Evolutionary conservation across 2,329 filamentous ascomycete species (phyloP).

Genomic region (Leptographium lundbergii): DNA sequence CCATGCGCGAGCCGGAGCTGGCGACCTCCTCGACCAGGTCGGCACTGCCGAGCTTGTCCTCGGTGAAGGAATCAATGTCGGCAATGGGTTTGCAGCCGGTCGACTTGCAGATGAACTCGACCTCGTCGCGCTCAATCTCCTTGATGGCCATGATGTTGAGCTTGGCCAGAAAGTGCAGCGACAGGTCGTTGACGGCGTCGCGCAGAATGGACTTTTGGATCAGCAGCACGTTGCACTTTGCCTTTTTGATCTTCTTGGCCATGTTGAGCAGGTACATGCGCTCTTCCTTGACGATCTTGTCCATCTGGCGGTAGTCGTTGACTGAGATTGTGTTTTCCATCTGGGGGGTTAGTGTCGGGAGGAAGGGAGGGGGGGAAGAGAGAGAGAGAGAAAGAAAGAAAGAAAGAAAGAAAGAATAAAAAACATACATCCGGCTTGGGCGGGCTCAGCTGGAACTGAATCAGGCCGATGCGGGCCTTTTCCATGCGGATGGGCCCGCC

Average conservation of each 20-base stretch:
- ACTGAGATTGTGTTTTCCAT: conserved; percentile 99
- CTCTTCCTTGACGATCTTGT: conserved; percentile 99
- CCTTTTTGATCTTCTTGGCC: conserved; percentile 99
- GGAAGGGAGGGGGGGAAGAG: not conserved
- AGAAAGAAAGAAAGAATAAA: not conserved
- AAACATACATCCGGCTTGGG: conserved; percentile 77
- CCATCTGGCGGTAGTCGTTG: conserved; percentile 99
- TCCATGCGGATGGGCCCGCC: conserved; percentile 87
- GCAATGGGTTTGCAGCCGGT: conserved; percentile 98
- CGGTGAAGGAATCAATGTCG: conserved; percentile 95
- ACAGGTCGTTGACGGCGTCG: conserved; percentile 95
- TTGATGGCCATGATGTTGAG: conserved; percentile 92
- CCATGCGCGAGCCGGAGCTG: conserved; percentile 76
- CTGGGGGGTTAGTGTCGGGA: conserved; percentile 26
- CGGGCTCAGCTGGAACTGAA: conserved; percentile 96
- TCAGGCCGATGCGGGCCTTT: conserved; percentile 92
- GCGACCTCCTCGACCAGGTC: conserved; percentile 90
- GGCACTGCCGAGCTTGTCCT: conserved; percentile 91
- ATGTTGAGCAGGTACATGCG: conserved; percentile 95
- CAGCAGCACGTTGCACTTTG: conserved; percentile 95
- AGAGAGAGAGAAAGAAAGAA: not conserved
- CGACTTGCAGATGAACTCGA: conserved; percentile 98
- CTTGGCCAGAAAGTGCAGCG: conserved; percentile 93
- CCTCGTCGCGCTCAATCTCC: conserved; percentile 96
- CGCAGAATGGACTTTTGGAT: conserved; percentile 98